Conservation (phyloP, 345 rosid species). For the Eucalyptus viminalis region DNA sequence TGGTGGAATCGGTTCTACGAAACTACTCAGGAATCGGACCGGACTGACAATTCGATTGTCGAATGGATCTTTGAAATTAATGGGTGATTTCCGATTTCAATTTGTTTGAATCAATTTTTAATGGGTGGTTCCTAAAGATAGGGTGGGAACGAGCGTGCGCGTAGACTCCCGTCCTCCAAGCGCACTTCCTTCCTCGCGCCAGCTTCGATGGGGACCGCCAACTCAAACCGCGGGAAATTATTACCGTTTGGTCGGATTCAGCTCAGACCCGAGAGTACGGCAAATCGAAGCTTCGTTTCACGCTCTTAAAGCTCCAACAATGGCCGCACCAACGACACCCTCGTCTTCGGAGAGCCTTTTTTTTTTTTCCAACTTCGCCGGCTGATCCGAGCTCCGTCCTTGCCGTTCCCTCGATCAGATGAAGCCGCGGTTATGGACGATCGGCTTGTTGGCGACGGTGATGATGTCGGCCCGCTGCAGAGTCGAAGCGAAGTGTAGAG, state of each 20-base stretch:
- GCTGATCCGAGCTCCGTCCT: not conserved
- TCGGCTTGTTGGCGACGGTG: not conserved
- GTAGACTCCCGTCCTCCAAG: not conserved
- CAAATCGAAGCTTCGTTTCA: not conserved
- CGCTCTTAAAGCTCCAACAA: not conserved
- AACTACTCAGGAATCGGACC: rapidly evolving
- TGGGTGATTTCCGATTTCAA: rapidly evolving
- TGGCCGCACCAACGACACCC: not conserved
- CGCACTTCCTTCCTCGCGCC: not conserved
- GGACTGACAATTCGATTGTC: rapidly evolving
- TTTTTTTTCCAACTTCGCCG: not conserved
- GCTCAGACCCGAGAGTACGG: not conserved
- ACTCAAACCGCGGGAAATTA: not conserved
- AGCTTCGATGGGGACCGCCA: not conserved
- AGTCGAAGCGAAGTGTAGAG: constrained; percentile 29
- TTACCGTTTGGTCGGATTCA: not conserved
- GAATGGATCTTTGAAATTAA: not conserved
- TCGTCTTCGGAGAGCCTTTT: not conserved
- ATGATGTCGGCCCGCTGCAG: not conserved
- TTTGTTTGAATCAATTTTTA: too few species aligned
- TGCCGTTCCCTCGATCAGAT: not conserved
- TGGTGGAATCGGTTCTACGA: rapidly evolving
- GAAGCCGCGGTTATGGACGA: not conserved
- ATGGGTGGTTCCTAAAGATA: rapidly evolving
- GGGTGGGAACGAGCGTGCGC: not conserved